Percentiles rank a stretch among this genome's conserved stretches.
These are phyloP conservation scores for Aristolochia californica DNA, from an alignment of 164 flowering plant species.

Conservation along the genomic window DNA sequence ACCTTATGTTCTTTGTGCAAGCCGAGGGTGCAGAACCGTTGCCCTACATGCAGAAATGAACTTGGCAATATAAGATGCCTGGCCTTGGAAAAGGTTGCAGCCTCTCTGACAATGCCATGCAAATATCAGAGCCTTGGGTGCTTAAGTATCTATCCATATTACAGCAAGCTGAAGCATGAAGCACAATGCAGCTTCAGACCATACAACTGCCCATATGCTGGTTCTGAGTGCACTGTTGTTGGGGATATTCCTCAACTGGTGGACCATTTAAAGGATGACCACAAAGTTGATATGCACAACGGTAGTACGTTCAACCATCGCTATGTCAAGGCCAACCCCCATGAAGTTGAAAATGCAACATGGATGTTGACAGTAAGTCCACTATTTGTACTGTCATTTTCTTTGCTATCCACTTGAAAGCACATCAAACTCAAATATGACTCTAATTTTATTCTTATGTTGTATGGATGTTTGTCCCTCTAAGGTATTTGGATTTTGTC, in stretches of 20 bases:
- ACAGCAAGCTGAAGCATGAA: constrained; percentile 92
- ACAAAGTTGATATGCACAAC: constrained; percentile 89
- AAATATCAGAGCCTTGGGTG: constrained; percentile 83
- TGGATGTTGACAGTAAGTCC: constrained; percentile 86
- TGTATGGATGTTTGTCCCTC: too few species aligned
- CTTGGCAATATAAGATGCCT: constrained; percentile 92
- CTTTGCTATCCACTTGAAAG: too few species aligned
- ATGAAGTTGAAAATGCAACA: constrained; percentile 88
- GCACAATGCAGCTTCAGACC: constrained; percentile 68
- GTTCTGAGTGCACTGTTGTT: constrained; percentile 77
- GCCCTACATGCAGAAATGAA: constrained; percentile 94
- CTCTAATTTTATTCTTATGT: too few species aligned
- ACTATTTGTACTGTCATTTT: not conserved
- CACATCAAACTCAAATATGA: too few species aligned
- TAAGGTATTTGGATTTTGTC: too few species aligned
- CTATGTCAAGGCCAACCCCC: constrained; percentile 89
- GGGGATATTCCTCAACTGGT: constrained; percentile 82
- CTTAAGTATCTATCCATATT: constrained; percentile 72
- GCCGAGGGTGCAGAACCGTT: constrained; percentile 81
- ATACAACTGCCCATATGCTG: constrained; percentile 91
- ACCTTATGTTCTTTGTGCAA: constrained; percentile 91
- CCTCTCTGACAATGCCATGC: constrained; percentile 90
- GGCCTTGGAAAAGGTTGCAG: constrained; percentile 88
- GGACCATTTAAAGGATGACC: constrained; percentile 75
- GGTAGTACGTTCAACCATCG: constrained; percentile 94